Percentiles rank a stretch among this genome's conserved stretches.
These are phyloP conservation scores for Osmanthus fragrans DNA, from an alignment of 257 asterid genomes.

Conservation along the genomic window DNA sequence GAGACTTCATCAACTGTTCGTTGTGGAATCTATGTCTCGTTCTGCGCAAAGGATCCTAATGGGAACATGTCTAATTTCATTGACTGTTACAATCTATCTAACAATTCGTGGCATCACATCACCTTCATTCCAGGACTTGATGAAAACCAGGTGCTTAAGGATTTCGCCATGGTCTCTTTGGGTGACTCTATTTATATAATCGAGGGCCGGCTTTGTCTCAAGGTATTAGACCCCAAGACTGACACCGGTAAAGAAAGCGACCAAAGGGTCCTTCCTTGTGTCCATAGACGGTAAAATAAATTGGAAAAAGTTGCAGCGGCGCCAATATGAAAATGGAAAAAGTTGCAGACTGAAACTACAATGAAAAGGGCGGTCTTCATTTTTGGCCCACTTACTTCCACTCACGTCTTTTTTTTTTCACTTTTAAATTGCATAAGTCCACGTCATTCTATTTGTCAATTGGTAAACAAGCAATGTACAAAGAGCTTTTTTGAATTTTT, in stretches of 20 bases:
- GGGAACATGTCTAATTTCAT: slow-evolving; percentile 38
- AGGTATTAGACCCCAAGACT: background rate
- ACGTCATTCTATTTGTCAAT: too few relatives aligned
- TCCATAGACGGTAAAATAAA: slow-evolving; percentile 19
- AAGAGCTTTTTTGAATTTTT: too few relatives aligned
- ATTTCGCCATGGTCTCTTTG: slow-evolving; percentile 53
- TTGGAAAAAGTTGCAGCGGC: too few relatives aligned
- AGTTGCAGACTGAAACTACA: too few relatives aligned
- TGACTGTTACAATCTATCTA: slow-evolving; percentile 45
- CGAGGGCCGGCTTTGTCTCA: slow-evolving; percentile 53
- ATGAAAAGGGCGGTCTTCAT: too few relatives aligned
- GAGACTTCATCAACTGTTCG: slow-evolving; percentile 6
- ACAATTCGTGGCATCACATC: slow-evolving; percentile 43
- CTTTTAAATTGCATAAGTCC: too few relatives aligned
- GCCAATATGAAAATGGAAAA: too few relatives aligned
- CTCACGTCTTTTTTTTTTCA: too few relatives aligned
- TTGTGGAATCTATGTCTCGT: slow-evolving; percentile 44
- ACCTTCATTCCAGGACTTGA: slow-evolving; percentile 43
- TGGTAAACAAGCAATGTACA: too few relatives aligned
- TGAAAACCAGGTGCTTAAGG: slow-evolving; percentile 46
- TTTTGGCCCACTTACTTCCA: too few relatives aligned
- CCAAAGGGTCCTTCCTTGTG: slow-evolving; percentile 26
- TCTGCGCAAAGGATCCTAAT: slow-evolving; percentile 31
- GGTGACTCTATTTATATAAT: slow-evolving; percentile 43
- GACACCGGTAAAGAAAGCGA: slow-evolving; percentile 12